phyloP scores from a whole-genome alignment of 1,284 basidiomycete genomes.

The Thelephora terrestris region DNA sequence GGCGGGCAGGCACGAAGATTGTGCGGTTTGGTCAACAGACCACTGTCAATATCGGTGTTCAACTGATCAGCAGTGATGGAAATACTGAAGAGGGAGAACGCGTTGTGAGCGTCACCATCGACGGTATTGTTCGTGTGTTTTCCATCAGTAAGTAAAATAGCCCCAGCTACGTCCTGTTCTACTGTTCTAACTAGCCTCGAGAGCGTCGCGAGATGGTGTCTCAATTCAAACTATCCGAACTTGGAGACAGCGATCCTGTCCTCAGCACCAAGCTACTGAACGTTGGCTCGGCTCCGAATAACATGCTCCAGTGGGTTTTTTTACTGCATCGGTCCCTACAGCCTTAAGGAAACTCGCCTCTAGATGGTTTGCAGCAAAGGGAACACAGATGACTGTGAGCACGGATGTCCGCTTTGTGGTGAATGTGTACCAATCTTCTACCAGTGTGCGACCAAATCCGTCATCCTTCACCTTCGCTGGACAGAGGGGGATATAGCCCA shows the following conservation, averaged over 20 bases:
- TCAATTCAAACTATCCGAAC: slow-evolving; percentile 77
- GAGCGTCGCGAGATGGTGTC: slow-evolving; percentile 81
- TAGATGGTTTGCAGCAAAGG: slow-evolving; percentile 86
- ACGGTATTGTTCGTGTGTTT: slow-evolving; percentile 85
- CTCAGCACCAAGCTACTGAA: slow-evolving; percentile 58
- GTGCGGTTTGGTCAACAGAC: slow-evolving; percentile 90
- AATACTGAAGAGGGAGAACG: slow-evolving; percentile 56
- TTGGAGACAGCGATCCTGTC: slow-evolving; percentile 60
- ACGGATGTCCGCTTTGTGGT: not conserved
- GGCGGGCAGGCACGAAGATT: slow-evolving; percentile 77
- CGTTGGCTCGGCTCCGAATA: slow-evolving; percentile 69
- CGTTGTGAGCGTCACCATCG: slow-evolving; percentile 83
- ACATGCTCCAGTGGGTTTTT: slow-evolving; percentile 64
- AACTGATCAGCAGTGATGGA: slow-evolving; percentile 47
- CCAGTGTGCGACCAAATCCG: slow-evolving; percentile 81
- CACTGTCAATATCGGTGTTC: slow-evolving; percentile 84
- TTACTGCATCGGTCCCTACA: not conserved
- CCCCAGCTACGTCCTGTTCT: not conserved
- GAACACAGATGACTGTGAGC: slow-evolving; percentile 79
- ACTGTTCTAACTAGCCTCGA: slow-evolving; percentile 15
- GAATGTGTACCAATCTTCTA: not conserved
- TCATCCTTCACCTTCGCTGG: slow-evolving; percentile 85
- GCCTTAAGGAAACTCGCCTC: not conserved
- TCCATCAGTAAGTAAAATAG: slow-evolving; percentile 64
- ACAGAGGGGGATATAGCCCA: slow-evolving; percentile 43